Conservation (phyloP, 805 yeast genomes). For the Teunomyces aglyptinius region DNA sequence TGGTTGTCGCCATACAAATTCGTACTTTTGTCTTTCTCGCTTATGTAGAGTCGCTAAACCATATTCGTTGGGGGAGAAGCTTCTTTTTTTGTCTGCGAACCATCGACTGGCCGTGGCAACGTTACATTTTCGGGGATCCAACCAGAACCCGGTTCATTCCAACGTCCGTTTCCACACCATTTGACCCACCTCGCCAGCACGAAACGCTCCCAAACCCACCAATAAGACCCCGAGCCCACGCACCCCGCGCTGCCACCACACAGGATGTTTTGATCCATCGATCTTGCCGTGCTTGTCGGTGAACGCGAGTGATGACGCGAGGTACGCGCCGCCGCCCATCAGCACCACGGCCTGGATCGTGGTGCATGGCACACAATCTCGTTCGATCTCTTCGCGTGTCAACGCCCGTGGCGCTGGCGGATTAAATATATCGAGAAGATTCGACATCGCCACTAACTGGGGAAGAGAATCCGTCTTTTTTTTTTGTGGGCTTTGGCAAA, state of each 20-base stretch:
- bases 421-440: conserved; percentile 52
- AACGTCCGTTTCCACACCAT: conserved; percentile 13
- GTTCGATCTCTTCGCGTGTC: conserved; percentile 38
- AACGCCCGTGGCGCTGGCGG: conserved; percentile 47
- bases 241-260: conserved; percentile 61
- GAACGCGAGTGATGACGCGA: conserved; percentile 57
- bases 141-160: neutral
- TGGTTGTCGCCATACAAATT: neutral
- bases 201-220: conserved; percentile 54
- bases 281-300: conserved; percentile 41
- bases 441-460: conserved; percentile 30
- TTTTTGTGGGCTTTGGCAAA: too few species aligned
- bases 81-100: too few species aligned
- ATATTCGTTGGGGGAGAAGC: neutral
- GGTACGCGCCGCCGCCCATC: conserved; percentile 60
- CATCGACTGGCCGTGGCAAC: neutral
- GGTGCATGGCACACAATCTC: conserved; percentile 69
- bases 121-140: neutral
- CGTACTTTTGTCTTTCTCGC: neutral
- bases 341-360: conserved; percentile 59
- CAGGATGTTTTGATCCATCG: conserved; percentile 39
- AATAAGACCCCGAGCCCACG: conserved; percentile 54
- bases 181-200: conserved; percentile 56
- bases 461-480: neutral
- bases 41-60: neutral